Evolutionary conservation across 2,329 filamentous ascomycete species (phyloP).

Genomic region (Fusarium sp.): DNA sequence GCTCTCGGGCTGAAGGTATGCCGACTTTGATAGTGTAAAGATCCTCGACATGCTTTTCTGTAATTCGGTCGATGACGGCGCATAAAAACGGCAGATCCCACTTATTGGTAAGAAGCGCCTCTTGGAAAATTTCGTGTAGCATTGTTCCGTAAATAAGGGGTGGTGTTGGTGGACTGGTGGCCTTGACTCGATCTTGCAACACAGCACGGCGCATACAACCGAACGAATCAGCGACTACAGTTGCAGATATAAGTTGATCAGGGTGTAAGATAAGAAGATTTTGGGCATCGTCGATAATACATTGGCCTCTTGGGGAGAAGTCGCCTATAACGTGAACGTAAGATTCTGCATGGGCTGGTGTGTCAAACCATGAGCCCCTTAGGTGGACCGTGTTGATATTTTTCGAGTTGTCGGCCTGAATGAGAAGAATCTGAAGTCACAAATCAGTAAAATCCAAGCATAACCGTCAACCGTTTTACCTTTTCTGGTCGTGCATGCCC

Average conservation of each 20-base stretch:
- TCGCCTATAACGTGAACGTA: slow-evolving; percentile 89
- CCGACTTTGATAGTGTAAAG: slow-evolving; percentile 88
- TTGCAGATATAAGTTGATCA: slow-evolving; percentile 94
- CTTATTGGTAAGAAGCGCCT: slow-evolving; percentile 83
- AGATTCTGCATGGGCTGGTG: slow-evolving; percentile 77
- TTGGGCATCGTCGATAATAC: slow-evolving; percentile 82
- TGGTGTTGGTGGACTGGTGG: slow-evolving; percentile 81
- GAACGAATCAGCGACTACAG: slow-evolving; percentile 96
- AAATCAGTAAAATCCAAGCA: slow-evolving; percentile 31
- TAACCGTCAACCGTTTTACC: slow-evolving; percentile 61
- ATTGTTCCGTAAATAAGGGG: slow-evolving; percentile 93
- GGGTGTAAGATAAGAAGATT: slow-evolving; percentile 94
- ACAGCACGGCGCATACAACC: slow-evolving; percentile 91
- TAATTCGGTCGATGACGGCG: slow-evolving; percentile 73
- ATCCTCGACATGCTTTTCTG: slow-evolving; percentile 86
- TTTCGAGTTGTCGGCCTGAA: slow-evolving; percentile 81
- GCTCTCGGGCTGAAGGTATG: slow-evolving; percentile 77
- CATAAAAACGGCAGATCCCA: slow-evolving; percentile 81
- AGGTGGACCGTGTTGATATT: slow-evolving; percentile 77
- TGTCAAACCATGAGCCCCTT: slow-evolving; percentile 88
- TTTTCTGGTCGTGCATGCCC: slow-evolving; percentile 76
- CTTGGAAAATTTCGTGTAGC: slow-evolving; percentile 95
- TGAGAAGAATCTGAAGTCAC: slow-evolving; percentile 75
- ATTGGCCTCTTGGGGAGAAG: slow-evolving; percentile 77
- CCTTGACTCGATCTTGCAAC: slow-evolving; percentile 93